phyloP scores from a whole-genome alignment of 2,329 filamentous ascomycete genomes.

The Paecilomyces dactylethromorphus region DNA sequence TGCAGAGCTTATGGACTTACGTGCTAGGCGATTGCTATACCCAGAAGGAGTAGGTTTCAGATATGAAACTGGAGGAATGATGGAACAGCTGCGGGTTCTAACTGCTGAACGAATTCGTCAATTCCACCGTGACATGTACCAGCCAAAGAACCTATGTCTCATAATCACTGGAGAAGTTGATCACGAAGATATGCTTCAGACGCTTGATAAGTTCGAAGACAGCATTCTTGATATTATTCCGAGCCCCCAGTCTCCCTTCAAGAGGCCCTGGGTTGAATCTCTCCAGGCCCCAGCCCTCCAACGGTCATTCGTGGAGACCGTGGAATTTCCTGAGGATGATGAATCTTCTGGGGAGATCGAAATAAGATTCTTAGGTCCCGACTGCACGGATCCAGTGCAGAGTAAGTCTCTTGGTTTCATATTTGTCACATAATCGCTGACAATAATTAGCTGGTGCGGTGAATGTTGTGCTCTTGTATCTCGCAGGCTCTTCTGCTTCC shows the following conservation, averaged over 20 bases:
- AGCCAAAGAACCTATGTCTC: slow-evolving; percentile 88
- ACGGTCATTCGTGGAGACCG: slow-evolving; percentile 66
- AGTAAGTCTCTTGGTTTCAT: slow-evolving; percentile 29
- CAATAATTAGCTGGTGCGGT: slow-evolving; percentile 56
- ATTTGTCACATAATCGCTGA: slow-evolving; percentile 10
- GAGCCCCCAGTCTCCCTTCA: slow-evolving; percentile 66
- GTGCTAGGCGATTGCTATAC: slow-evolving; percentile 73
- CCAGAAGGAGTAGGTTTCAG: slow-evolving; percentile 86
- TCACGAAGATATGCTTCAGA: slow-evolving; percentile 69
- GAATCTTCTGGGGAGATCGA: slow-evolving; percentile 86
- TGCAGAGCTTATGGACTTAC: slow-evolving; percentile 79
- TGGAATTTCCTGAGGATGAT: slow-evolving; percentile 94
- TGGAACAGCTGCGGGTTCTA: slow-evolving; percentile 78
- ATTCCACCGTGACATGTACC: slow-evolving; percentile 96
- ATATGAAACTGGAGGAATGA: slow-evolving; percentile 98
- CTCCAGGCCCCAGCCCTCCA: slow-evolving; percentile 66
- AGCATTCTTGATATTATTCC: slow-evolving; percentile 80
- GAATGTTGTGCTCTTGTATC: slow-evolving; percentile 73
- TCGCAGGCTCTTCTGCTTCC: slow-evolving; percentile 88
- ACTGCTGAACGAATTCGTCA: slow-evolving; percentile 86
- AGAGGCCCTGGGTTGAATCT: slow-evolving; percentile 86
- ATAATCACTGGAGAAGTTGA: slow-evolving; percentile 89
- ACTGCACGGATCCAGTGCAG: slow-evolving; percentile 62
- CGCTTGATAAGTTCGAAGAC: slow-evolving; percentile 82
- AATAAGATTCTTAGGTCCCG: slow-evolving; percentile 80